Base-by-base conservation (phyloP, 768 basidiomycete species). In the Favolaschia claudopus region DNA sequence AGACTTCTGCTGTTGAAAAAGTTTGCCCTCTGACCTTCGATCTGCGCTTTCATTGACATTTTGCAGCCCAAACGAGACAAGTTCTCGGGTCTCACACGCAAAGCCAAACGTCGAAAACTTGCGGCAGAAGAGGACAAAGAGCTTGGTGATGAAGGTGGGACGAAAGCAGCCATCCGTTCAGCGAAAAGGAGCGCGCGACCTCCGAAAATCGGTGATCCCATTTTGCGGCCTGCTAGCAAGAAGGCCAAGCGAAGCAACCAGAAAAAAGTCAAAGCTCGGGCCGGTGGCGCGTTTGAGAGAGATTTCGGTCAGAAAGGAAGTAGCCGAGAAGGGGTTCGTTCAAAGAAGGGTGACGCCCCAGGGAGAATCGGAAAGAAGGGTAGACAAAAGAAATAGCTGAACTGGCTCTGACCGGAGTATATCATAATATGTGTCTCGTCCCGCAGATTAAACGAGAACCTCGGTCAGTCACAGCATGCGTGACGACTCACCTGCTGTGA, bases 61-160 rank as follows among this genome's bases (percentile, higher is more conserved):
- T 43, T 51, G 10, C 69, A 92, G 90, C 86, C 86, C 17, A 91
- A 89, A 72, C 82, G 91, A 64, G 90, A 92, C 66, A 89, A 88
- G 63, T 84, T 86, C 59, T 80, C 91, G 7, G 96, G 95, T 10
- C 82, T 98, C 12, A 89, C 95, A n/a, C 86, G 96, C 58, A 88
- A 83, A 69, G 87, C 83, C 47, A 98, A 97, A 72, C 83, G 96
- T 57, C 83, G 95, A 68, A 97, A 95, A 76, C 79, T 96, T 77
- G 89, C 90, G 7, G 80, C 85, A 72, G 92, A 95, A 69, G 88
- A 89, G 62, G 93, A 96, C 62, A 84, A 86, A 47, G 87, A 88
- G 52, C 54, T 76, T 5, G 84, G 82, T 15, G 85, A 87, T 52
- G 76, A 72, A 31, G 81, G 79, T 22, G 77, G 82, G 9, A 75